These are phyloP conservation scores for Neoascochyta sp. DNA, from an alignment of 2,329 filamentous ascomycete genomes.

Conservation along the genomic window DNA sequence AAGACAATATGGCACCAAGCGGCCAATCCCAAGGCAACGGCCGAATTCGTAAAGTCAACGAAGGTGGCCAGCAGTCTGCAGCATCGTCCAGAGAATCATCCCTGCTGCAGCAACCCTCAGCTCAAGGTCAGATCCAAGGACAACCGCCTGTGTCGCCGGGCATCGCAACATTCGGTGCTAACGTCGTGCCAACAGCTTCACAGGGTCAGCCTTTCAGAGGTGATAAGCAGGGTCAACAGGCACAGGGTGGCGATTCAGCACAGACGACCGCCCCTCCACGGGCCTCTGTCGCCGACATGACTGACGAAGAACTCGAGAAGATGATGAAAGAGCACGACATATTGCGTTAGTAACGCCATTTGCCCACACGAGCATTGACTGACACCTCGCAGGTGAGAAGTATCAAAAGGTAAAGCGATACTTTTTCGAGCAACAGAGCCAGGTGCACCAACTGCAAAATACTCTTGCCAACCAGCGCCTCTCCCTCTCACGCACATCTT, in stretches of 20 bases:
- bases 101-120: conserved; percentile 32
- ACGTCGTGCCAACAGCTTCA: conserved; percentile 44
- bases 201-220: conserved; percentile 45
- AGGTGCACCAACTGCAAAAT: conserved; percentile 93
- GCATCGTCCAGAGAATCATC: conserved; percentile 34
- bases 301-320: conserved; percentile 47
- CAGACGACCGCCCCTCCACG: conserved; percentile 47
- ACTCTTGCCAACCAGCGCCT: conserved; percentile 95
- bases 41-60: conserved; percentile 35
- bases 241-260: conserved; percentile 34
- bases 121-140: conserved; percentile 37
- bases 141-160: conserved; percentile 37
- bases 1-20: conserved; percentile 33
- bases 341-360: conserved; percentile 40
- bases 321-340: conserved; percentile 51
- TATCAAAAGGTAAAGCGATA: conserved; percentile 98
- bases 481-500: conserved; percentile 86
- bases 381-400: conserved; percentile 65
- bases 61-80: conserved; percentile 28
- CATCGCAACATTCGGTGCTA: conserved; percentile 44
- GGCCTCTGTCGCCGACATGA: conserved; percentile 41
- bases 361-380: background rate
- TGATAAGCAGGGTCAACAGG: conserved; percentile 34
- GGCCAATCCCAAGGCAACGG: conserved; percentile 22
- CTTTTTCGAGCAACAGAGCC: conserved; percentile 87